Base-by-base conservation (phyloP, 2,329 filamentous ascomycete genomes). In the Pseudocercospora eumusae region DNA sequence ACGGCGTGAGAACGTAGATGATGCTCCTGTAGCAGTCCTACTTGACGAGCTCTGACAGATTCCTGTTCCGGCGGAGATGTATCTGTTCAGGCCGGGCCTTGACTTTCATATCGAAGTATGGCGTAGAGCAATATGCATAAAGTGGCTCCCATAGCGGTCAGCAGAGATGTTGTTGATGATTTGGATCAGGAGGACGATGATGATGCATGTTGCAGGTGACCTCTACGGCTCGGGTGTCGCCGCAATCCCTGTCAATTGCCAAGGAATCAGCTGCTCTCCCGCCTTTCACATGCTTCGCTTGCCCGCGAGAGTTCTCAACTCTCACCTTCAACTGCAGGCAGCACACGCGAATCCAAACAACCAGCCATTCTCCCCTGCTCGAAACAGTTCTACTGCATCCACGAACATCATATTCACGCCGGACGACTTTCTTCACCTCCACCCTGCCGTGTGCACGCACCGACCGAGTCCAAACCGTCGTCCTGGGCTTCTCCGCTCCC, bases 251-350 rank as follows among this genome's bases (percentile, higher is more conserved):
- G 36, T 40, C 36, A 2, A 1, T 40, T 40, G 36, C 36, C 36
- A 40, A 40, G 36, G 36, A 40, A 40, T 47, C 21, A 47, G 44
- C 44, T 23, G 44, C 21, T 47, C 23, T 25, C 15, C 25, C 21
- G 15, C 52, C 52, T 54, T 54, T 54, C 52, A 54, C 52, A 54
- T 54, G 52, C 21, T 52, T 52, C 49, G 49, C 49, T 52, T 31
- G 27, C 15, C 49, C 44, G 13, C 20, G 49, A 53, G 25, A 25
- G 18, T 33, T 33, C 52, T 54, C 52, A 33, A 54, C 52, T 40
- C 52, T 52, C 49, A 52, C n/a, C 15, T 25, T 20, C 49, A 25
- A 54, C 18, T 23, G 52, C 52, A 40, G 28, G 15, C 52, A 36
- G 52, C 3, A 54, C 52, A 18, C 52, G 52, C 28, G 28, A 54